Evolutionary conservation across 1,139 yeast genomes (phyloP), one percentile per base, ranked within the genome.

Genomic region (Nakaseomyces kungkrabaensis): DNA sequence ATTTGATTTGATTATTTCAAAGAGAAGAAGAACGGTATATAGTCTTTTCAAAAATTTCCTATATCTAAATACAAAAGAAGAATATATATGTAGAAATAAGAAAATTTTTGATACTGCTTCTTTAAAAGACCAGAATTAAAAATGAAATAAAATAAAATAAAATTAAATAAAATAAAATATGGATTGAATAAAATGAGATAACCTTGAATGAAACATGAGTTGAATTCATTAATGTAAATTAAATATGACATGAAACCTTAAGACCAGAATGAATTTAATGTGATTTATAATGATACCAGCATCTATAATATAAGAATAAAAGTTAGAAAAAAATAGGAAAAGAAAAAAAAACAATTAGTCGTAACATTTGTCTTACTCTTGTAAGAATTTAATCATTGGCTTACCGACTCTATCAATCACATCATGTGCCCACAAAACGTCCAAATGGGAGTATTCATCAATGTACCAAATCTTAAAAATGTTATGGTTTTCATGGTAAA

Each of bases 361-460:
- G 13, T 33, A 5, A 17, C 17, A 37, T 24, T n/a, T 17, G 22
- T 17, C 31, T 29, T 29, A 27, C 34, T 41, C 44, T 13, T 17
- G 44, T 29, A 41, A 29, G 25, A 41, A 41, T 9, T 41, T 22
- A 5, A 59, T 51, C 29, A 75, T 57, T n/a, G 70, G 71, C 11
- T 54, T 59, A 1, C 79, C 79, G 2, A 85, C 80, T 48, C 67
- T 70, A 1, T 73, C 73, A 9, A 74, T 70, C 0, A 81, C 94
- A 57, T 86, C 88, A 26, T 71, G 65, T 0, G 96, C 95, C 97
- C 97, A 90, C 31, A 90, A 67, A 25, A 89, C 92, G 63, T 90
- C 97, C 58, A 90, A 73, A 65, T 90, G 97, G 47, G 94, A 92
- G 64, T 89, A 92, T 22, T 73, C 74, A 1, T 73, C 72, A 3